Evolutionary conservation across 257 asterid species (phyloP), one percentile per base, ranked within the genome.

Genomic region (Prunella vulgaris): DNA sequence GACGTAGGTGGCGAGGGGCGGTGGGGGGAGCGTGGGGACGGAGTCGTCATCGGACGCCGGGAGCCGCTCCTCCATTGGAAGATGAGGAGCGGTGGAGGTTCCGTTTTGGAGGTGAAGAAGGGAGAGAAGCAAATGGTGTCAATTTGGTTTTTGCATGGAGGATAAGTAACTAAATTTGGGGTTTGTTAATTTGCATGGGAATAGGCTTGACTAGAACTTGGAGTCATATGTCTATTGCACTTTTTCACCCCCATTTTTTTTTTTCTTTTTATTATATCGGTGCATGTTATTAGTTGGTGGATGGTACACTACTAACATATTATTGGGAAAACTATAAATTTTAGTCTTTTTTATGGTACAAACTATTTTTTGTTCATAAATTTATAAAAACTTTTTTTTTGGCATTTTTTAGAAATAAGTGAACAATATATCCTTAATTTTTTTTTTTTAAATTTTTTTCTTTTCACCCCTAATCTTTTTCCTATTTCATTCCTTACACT

Each of bases 11-110:
- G 74, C 87, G 15, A 77, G 20, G 7, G 76, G 15, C 1, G 82
- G 38, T 1, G 60, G 48, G 72, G 69, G 38, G 72, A 68, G 18
- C 61, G 52, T 0, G 63, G 24, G 17, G 68, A 73, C 54, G 75
- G 61, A 51, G 21, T 51, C 17, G 33, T 71, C 63, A 30, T 49
- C 64, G 66, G 65, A 67, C 5, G 78, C 77, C 20, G 80, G 82
- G 7, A 24, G 51, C 94, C 87, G 85, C 92, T 80, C 94, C 89
- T 81, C 96, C 97, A 86, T 90, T 61, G 68, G 57, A 65, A 44
- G 63, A 66, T 42, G 85, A 60, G 89, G 92, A 84, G 92, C 86
- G 92, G 87, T 68, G 64, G 66, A 10, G 18, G 60, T 44, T 37
- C 38, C 44, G 66, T 30, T 63, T 15, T 10, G 71, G 64, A 22